Evolutionary conservation across 176 grass and related monocot species (phyloP), one percentile per base, ranked within the genome.

Genomic region (Chloris gayana): DNA sequence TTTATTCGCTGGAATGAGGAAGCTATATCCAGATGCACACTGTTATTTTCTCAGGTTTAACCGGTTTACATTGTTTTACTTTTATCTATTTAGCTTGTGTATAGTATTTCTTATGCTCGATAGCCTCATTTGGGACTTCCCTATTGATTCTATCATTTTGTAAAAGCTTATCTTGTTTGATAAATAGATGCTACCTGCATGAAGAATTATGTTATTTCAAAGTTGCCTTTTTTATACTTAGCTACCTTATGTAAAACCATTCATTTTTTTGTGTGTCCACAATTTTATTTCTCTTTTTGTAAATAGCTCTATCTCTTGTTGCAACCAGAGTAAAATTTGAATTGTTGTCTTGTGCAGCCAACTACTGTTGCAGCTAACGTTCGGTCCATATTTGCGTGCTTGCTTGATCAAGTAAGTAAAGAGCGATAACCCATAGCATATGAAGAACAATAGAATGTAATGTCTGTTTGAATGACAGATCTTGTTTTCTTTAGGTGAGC

Each of bases 1-100:
- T 93, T 95, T 86, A 93, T 95, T 78, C 88, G 87, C 38, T 99
- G 96, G 96, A 99, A 95, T 66, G 96, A 99, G 80, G 96, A 99
- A 86, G 96, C 92, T 69, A 93, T 99, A 73, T 84, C 96, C 27
- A 93, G 96, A 93, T 99, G 96, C 79, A 99, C 88, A 64, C 61
- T 95, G 57, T 64, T 99, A 14, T 99, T 93, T 85, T 89, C 92
- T 74, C 96, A 99, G 96, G 95, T 98, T 82, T 47, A 61, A 62
- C 51, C 19, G 58, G 75, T 38, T 77, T 81, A 56, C 74, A 10
- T 80, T 59, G n/a, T 49, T 30, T 19, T 19, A 72, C 50, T 67
- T 61, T 79, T 68, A 66, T 79, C 64, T 27, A 17, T 76, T 45
- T 13, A 73, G 41, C 26, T 59, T 58, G 27, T 65, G 14, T 76